Percentiles rank a stretch among this genome's conserved stretches.
phyloP scores from a whole-genome alignment of 257 asterid species.

The Solanum appendiculatum region DNA sequence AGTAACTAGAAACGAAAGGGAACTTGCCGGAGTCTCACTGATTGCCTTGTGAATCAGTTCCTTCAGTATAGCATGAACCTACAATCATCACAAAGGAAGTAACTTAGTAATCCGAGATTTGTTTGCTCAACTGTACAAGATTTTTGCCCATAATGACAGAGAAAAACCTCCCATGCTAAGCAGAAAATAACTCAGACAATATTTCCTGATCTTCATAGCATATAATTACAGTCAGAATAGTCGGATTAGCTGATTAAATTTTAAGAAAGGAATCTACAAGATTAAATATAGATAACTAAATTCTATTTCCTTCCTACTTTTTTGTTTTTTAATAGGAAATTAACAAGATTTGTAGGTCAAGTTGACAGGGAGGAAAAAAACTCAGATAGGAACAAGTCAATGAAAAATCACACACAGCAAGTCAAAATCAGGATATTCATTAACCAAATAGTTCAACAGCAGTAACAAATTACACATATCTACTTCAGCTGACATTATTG shows the following conservation, averaged over 20 bases:
- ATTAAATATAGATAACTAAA: background rate
- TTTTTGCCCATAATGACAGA: background rate
- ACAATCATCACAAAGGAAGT: constrained; percentile 3
- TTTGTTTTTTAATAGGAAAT: background rate
- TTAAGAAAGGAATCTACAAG: background rate
- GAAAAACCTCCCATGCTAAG: background rate
- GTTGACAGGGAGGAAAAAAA: background rate
- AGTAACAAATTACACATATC: background rate
- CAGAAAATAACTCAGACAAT: background rate
- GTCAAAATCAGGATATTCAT: background rate
- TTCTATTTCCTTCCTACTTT: background rate
- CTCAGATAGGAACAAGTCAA: background rate
- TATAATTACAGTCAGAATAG: background rate
- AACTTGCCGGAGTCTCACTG: constrained; percentile 41
- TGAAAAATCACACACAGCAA: background rate
- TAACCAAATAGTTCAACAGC: background rate
- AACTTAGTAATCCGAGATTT: background rate
- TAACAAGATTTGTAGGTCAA: background rate
- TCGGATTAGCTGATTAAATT: background rate
- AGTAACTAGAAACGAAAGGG: background rate
- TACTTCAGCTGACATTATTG: background rate
- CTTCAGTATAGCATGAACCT: constrained; percentile 70
- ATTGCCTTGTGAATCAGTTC: constrained; percentile 65
- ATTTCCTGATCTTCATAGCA: background rate
- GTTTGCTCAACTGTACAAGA: background rate